Evolutionary conservation across 352 stramenopile genomes (phyloP).

Genomic region (Phytophthora boehmeriae): DNA sequence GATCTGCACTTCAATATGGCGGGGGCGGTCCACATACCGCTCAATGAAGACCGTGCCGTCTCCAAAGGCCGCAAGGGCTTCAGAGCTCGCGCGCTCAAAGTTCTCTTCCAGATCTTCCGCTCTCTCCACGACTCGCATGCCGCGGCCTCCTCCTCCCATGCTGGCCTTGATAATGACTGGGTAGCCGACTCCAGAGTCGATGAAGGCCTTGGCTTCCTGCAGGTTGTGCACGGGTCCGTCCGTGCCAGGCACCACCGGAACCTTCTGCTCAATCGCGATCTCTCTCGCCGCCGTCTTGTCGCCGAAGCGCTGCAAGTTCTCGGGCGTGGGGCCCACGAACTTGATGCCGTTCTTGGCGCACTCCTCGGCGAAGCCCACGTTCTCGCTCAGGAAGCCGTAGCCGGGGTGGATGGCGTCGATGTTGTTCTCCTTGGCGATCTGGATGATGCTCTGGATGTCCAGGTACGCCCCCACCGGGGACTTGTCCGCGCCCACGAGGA

Average conservation of each 20-base stretch:
- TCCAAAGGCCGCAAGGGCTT: conserved; percentile 92
- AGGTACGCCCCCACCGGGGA: conserved; percentile 96
- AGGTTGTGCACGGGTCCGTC: conserved; percentile 90
- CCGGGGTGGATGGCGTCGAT: conserved; percentile 97
- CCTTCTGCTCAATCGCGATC: conserved; percentile 89
- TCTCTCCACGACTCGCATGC: conserved; percentile 94
- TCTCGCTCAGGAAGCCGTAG: conserved; percentile 98
- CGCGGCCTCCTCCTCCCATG: conserved; percentile 96
- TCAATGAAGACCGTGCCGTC: conserved; percentile 97
- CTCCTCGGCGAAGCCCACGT: conserved; percentile 93
- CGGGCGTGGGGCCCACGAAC: conserved; percentile 95
- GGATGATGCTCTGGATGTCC: conserved; percentile 94
- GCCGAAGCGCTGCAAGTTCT: conserved; percentile 90
- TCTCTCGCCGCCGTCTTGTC: conserved; percentile 91
- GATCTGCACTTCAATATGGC: conserved; percentile 98
- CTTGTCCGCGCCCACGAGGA: conserved; percentile 91
- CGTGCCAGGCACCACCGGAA: conserved; percentile 90
- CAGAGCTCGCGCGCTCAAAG: conserved; percentile 85
- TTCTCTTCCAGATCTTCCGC: conserved; percentile 89
- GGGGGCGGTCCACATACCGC: conserved; percentile 94
- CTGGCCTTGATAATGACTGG: conserved; percentile 99
- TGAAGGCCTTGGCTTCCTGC: conserved; percentile 90
- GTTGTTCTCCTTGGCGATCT: conserved; percentile 92
- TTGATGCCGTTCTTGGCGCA: conserved; percentile 93
- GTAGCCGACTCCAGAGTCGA: conserved; percentile 91